A percentile compares a stretch with the other conserved stretches of the same genome.
Evolutionary conservation across 2,329 filamentous ascomycete species (phyloP).

Genomic region (Beauveria medogensis): DNA sequence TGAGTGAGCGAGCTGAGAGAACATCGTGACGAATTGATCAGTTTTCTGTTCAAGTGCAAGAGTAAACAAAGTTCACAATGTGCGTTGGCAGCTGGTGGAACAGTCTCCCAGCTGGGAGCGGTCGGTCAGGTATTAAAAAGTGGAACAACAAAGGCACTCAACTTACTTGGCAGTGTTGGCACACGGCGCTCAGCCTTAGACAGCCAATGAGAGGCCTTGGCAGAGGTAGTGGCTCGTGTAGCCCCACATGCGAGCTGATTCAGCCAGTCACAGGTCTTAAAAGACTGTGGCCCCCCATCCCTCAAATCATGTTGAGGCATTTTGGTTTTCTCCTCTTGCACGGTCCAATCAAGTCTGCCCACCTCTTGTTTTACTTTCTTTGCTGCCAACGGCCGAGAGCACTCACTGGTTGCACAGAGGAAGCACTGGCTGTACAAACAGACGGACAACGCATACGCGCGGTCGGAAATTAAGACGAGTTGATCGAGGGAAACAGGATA

Average conservation of each 20-base stretch:
- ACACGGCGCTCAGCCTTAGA: background rate
- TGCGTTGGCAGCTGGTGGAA: background rate
- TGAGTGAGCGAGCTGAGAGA: background rate
- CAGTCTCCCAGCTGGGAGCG: background rate
- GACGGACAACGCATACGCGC: background rate
- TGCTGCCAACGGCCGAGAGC: background rate
- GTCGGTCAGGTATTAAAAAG: background rate
- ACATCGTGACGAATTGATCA: background rate
- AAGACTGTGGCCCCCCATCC: slow-evolving; percentile 34
- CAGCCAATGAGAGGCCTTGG: background rate
- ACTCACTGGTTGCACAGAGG: background rate
- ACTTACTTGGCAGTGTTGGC: background rate
- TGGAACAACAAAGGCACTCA: background rate
- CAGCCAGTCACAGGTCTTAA: slow-evolving; percentile 43
- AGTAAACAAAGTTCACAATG: background rate
- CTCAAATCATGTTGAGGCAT: slow-evolving; percentile 46
- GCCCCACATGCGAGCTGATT: slow-evolving; percentile 35
- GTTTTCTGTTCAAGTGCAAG: background rate
- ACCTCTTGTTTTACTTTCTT: slow-evolving; percentile 8
- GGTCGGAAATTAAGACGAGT: too few species aligned
- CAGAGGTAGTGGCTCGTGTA: slow-evolving; percentile 15
- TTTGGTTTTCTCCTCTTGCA: slow-evolving; percentile 30
- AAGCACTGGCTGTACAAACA: background rate
- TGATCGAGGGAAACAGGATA: background rate
- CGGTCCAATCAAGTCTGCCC: slow-evolving; percentile 39